phyloP scores from a whole-genome alignment of 2,329 filamentous ascomycete genomes.

The Pyricularia grisea region DNA sequence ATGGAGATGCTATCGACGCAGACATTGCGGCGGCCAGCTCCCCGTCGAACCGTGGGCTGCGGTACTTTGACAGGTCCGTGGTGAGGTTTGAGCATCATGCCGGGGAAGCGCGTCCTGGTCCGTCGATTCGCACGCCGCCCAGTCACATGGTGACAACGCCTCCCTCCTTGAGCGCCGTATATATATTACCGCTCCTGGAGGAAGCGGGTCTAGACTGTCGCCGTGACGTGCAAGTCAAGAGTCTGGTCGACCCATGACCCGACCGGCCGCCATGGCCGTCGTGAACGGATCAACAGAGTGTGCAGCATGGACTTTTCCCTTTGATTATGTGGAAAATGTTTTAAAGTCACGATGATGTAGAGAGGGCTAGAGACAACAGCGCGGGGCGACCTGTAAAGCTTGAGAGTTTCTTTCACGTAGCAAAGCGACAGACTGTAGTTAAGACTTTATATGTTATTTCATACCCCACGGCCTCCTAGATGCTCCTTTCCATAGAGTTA shows the following conservation, averaged over 20 bases:
- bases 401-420: neutral
- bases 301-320: neutral
- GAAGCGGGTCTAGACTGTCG: conserved; percentile 19
- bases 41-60: conserved; percentile 34
- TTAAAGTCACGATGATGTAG: too few species aligned
- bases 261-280: neutral
- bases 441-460: neutral
- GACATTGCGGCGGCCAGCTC: conserved; percentile 28
- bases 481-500: neutral
- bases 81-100: conserved; percentile 43
- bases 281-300: neutral
- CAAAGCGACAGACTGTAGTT: neutral
- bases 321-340: too few species aligned
- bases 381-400: neutral
- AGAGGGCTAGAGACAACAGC: neutral
- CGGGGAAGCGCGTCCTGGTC: conserved; percentile 34
- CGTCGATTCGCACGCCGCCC: conserved; percentile 33
- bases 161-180: conserved; percentile 36
- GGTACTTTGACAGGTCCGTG: conserved; percentile 47
- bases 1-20: conserved; percentile 36
- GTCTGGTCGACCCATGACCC: neutral
- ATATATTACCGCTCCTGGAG: conserved; percentile 40
- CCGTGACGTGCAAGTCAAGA: neutral
- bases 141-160: conserved; percentile 35
- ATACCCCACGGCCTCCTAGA: neutral